phyloP scores from a whole-genome alignment of 768 basidiomycete genomes.

The Dentipellis fragilis region DNA sequence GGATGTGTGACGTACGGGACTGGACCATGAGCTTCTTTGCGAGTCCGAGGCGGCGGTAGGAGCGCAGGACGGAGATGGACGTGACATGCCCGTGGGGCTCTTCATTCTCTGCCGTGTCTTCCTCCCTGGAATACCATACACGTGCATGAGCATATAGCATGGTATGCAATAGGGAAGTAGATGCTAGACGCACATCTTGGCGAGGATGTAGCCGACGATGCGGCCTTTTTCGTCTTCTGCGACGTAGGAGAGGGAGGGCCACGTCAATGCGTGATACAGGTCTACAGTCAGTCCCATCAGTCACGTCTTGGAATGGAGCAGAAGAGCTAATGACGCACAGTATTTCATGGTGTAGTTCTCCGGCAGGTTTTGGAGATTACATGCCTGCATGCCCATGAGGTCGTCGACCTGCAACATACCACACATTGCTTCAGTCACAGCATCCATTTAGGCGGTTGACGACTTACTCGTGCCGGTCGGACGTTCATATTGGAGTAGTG shows the following conservation, averaged over 20 bases:
- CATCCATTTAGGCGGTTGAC: neutral
- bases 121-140: slow-evolving; percentile 41
- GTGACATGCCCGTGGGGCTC: slow-evolving; percentile 87
- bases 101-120: slow-evolving; percentile 45
- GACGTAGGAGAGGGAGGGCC: slow-evolving; percentile 90
- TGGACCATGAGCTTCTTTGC: slow-evolving; percentile 93
- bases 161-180: neutral
- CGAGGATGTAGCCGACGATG: slow-evolving; percentile 92
- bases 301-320: neutral
- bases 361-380: slow-evolving; percentile 87
- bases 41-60: slow-evolving; percentile 83
- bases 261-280: slow-evolving; percentile 83
- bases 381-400: slow-evolving; percentile 86
- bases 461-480: neutral
- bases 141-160: neutral
- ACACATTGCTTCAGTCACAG: neutral
- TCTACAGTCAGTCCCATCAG: slow-evolving; percentile 32
- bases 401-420: slow-evolving; percentile 56
- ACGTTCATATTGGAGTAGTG: neutral
- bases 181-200: slow-evolving; percentile 65
- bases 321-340: slow-evolving; percentile 32
- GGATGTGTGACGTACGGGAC: slow-evolving; percentile 53
- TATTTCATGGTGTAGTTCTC: slow-evolving; percentile 85
- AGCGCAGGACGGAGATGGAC: slow-evolving; percentile 88
- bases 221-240: slow-evolving; percentile 84